A percentile compares a stretch with the other conserved stretches of the same genome.
These are phyloP conservation scores for Globisporangium viniferum DNA, from an alignment of 352 stramenopile species.

Conservation along the genomic window DNA sequence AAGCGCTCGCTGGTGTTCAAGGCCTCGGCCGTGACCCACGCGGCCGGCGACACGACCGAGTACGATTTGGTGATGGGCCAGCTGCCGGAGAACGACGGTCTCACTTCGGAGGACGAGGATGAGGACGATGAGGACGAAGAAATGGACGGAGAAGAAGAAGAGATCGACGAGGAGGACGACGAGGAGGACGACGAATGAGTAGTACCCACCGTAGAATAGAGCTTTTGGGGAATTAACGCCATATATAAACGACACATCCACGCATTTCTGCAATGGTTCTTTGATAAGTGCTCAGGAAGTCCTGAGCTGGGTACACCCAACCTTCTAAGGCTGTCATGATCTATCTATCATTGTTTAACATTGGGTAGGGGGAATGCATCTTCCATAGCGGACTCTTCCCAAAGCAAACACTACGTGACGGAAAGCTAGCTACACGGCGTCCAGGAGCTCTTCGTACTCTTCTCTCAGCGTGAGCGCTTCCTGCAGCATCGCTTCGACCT, in stretches of 20 bases:
- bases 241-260: constrained; percentile 14
- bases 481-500: constrained; percentile 67
- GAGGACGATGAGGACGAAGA: constrained; percentile 32
- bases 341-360: neutral
- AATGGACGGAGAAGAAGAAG: constrained; percentile 37
- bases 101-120: constrained; percentile 66
- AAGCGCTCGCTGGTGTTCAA: constrained; percentile 67
- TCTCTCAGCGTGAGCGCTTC: constrained; percentile 66
- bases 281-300: neutral
- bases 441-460: constrained; percentile 67
- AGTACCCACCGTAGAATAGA: constrained; percentile 14
- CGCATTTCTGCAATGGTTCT: neutral
- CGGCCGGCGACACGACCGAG: constrained; percentile 71
- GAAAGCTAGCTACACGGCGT: constrained; percentile 13
- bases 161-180: constrained; percentile 33
- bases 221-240: constrained; percentile 12
- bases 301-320: neutral
- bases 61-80: constrained; percentile 82
- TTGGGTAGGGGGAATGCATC: neutral
- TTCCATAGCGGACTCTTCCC: neutral
- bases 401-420: neutral
- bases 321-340: neutral
- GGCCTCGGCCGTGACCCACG: constrained; percentile 37
- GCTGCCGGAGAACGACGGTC: constrained; percentile 69
- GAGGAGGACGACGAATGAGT: constrained; percentile 40